Evolutionary conservation across 768 basidiomycete genomes (phyloP), one percentile per base, ranked within the genome.

Genomic region (Coprinopsis cinerea): DNA sequence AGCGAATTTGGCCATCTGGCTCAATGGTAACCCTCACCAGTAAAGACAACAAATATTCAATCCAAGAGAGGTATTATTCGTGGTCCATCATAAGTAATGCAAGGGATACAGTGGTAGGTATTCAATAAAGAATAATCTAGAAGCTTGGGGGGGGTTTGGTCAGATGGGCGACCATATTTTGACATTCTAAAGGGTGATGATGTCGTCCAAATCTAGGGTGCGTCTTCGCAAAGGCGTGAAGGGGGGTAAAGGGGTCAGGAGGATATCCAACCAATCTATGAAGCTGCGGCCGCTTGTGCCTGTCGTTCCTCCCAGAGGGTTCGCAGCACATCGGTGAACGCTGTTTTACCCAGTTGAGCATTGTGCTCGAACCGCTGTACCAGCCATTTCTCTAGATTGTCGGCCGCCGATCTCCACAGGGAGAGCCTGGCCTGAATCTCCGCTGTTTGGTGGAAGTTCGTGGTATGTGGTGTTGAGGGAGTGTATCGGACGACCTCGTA

Each of bases 321-420:
- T 58, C 85, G 74, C 55, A 96, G 67, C 25, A 97, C 92, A 61
- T 92, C 88, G 37, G 91, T 88, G 66, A 97, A 94, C 20, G 86
- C 94, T 46, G 84, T 69, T 65, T 92, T 90, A 47, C 94, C 94
- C 27, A 87, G 69, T 43, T 86, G 87, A 2, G 94, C 94, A 61
- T 97, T 97, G 64, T 91, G 85, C 65, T 89, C 85, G 57, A 97
- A 96, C 51, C 92, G 78, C 67, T 93, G 83, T 22, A 85, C 82
- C 46, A 92, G 79, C 81, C 88, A 92, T 58, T 72, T 74, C 71
- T 97, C 94, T 34, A 97, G 72, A 55, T 81, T 78, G 64, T 91
- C 85, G 5, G 91, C 87, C 42, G 90, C 81, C 27, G 78, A 79
- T 59, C 87, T 75, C 88, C 90, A 92, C 48, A 90, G 69, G 2